Evolutionary conservation across 1,284 basidiomycete genomes (phyloP).

Genomic region (Vanrija humicola): DNA sequence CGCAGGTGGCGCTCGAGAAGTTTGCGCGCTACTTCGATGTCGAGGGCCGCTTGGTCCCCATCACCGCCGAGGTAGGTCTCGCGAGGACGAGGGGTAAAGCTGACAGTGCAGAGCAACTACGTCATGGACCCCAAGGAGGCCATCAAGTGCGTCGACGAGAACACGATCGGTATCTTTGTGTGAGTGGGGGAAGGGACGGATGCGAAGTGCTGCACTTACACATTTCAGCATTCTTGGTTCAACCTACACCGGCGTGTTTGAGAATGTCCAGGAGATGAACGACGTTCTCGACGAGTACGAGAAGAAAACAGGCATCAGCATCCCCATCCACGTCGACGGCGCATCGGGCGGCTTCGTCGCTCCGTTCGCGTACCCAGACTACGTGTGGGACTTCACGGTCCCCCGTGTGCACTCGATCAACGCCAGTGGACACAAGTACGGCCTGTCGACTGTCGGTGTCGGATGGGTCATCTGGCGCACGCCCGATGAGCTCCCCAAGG

Average conservation of each 20-base stretch:
- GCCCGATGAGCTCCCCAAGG: slow-evolving; percentile 71
- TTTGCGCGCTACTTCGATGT: slow-evolving; percentile 59
- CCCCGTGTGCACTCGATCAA: slow-evolving; percentile 67
- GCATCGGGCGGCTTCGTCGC: slow-evolving; percentile 75
- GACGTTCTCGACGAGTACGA: slow-evolving; percentile 82
- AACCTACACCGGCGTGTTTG: slow-evolving; percentile 92
- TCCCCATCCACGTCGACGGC: slow-evolving; percentile 71
- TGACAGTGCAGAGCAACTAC: slow-evolving; percentile 59
- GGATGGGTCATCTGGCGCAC: slow-evolving; percentile 85
- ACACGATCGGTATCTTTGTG: slow-evolving; percentile 54
- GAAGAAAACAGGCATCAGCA: slow-evolving; percentile 66
- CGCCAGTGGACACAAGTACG: slow-evolving; percentile 84
- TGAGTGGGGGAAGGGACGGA: slow-evolving; percentile 12
- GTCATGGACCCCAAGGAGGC: slow-evolving; percentile 77
- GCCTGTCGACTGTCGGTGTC: slow-evolving; percentile 54
- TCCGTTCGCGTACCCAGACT: slow-evolving; percentile 54
- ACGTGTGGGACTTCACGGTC: slow-evolving; percentile 83
- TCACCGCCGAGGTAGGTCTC: slow-evolving; percentile 56
- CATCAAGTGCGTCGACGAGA: slow-evolving; percentile 86
- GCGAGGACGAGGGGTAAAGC: no score
- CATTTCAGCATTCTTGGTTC: slow-evolving; percentile 44
- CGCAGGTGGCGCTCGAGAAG: slow-evolving; percentile 77
- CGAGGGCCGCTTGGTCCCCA: slow-evolving; percentile 66
- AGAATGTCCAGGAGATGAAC: slow-evolving; percentile 82
- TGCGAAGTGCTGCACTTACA: not conserved